phyloP scores from a whole-genome alignment of 345 rosid species.

The Salix koriyanagi region DNA sequence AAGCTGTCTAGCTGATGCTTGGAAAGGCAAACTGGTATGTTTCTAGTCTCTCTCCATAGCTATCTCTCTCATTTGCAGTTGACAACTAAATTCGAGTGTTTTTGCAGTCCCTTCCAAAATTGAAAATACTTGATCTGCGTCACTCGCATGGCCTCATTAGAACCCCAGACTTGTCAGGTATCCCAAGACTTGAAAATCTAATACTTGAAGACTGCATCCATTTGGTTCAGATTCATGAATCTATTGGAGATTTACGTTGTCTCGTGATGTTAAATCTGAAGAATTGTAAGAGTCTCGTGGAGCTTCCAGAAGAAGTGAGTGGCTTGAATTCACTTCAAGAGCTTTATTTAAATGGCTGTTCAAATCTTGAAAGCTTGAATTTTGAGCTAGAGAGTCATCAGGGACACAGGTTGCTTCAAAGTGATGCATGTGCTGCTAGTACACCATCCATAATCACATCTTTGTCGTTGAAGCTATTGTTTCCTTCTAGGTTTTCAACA shows the following conservation, averaged over 20 bases:
- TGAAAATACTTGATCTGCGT: neutral
- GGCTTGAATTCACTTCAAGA: neutral
- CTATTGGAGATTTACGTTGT: neutral
- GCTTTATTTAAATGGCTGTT: neutral
- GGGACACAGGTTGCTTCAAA: no score
- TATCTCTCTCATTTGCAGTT: no score
- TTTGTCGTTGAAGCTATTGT: no score
- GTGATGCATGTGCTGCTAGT: no score
- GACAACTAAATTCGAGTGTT: neutral
- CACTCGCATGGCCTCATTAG: neutral
- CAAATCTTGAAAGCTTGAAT: neutral
- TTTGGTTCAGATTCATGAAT: neutral
- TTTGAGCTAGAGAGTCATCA: neutral
- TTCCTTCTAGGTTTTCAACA: no score
- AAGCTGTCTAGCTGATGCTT: neutral
- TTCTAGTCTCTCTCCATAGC: neutral
- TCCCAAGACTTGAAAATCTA: conserved; percentile 1
- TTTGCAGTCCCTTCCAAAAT: neutral
- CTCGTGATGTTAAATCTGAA: neutral
- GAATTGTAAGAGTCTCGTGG: neutral
- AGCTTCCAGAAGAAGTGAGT: neutral
- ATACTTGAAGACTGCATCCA: neutral
- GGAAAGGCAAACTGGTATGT: neutral
- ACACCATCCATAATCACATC: no score
- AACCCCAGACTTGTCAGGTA: neutral